phyloP scores from a whole-genome alignment of 106 monocot species.

The Gastrodia elata region DNA sequence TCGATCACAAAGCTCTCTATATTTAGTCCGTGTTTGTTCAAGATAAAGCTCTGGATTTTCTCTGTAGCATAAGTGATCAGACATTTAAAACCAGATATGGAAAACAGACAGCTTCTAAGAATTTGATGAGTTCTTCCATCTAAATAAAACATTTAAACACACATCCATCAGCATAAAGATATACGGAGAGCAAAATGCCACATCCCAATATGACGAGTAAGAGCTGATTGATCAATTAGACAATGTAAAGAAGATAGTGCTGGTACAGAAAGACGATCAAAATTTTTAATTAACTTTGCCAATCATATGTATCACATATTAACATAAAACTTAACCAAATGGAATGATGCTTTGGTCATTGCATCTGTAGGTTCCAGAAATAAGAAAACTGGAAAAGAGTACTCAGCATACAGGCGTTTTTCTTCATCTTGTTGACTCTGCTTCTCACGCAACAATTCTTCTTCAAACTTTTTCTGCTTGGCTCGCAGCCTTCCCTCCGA shows the following conservation, averaged over 20 bases:
- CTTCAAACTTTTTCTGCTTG: slow-evolving; percentile 73
- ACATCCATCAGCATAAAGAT: background rate
- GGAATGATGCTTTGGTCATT: background rate
- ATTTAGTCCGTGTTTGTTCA: slow-evolving; percentile 57
- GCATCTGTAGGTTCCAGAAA: slow-evolving; percentile 1
- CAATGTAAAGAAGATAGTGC: background rate
- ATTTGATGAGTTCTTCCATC: background rate
- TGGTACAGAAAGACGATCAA: background rate
- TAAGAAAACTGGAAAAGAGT: background rate
- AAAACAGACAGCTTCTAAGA: background rate
- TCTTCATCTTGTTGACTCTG: slow-evolving; percentile 86
- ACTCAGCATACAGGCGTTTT: slow-evolving; percentile 56
- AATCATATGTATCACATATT: background rate
- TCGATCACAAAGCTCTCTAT: slow-evolving; percentile 72
- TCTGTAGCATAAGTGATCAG: slow-evolving; percentile 26
- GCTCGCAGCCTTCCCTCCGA: slow-evolving; percentile 78
- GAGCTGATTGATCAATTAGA: background rate
- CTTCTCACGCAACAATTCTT: slow-evolving; percentile 61
- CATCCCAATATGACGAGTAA: background rate
- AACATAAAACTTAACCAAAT: background rate
- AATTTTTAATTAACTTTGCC: background rate
- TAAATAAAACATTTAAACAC: background rate
- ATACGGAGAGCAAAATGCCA: background rate
- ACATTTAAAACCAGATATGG: background rate
- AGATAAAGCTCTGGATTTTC: slow-evolving; percentile 93